phyloP scores from a whole-genome alignment of 352 stramenopile species.

The Phytophthora pini region DNA sequence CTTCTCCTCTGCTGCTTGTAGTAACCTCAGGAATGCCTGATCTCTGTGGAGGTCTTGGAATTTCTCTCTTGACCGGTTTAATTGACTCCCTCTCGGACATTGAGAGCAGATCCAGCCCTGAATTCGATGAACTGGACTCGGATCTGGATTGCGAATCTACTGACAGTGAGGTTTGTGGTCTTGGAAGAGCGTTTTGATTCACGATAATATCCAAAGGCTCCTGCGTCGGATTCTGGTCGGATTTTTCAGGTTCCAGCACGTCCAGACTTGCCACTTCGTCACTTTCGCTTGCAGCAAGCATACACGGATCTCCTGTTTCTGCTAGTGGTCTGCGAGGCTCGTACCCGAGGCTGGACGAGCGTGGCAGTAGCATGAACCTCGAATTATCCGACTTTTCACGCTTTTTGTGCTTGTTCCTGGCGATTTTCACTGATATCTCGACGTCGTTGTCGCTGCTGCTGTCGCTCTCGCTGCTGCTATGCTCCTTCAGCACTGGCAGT shows the following conservation, averaged over 20 bases:
- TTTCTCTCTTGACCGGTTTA: conserved; percentile 17
- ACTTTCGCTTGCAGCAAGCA: conserved; percentile 27
- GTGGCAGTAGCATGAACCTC: conserved; percentile 21
- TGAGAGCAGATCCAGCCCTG: conserved; percentile 21
- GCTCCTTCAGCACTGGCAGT: conserved; percentile 17
- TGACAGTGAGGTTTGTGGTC: not conserved
- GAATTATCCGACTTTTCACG: conserved; percentile 13
- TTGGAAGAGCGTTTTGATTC: not conserved
- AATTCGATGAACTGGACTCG: conserved; percentile 17
- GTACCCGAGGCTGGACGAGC: conserved; percentile 22
- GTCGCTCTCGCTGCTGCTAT: conserved; percentile 8
- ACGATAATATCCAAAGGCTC: conserved; percentile 14
- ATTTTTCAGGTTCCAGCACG: conserved; percentile 24
- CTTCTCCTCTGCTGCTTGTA: conserved; percentile 1
- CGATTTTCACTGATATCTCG: not conserved
- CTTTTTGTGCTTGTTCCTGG: not conserved
- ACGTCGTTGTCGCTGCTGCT: conserved; percentile 22
- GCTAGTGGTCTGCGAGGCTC: conserved; percentile 13
- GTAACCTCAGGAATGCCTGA: conserved; percentile 9
- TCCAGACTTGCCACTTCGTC: conserved; percentile 33
- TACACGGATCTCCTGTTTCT: conserved; percentile 31
- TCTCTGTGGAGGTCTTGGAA: conserved; percentile 16
- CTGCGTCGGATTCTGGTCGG: conserved; percentile 6
- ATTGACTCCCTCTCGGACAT: conserved; percentile 14
- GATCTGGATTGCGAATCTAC: conserved; percentile 3